These are phyloP conservation scores for Plicaturopsis crispa DNA, from an alignment of 768 basidiomycete genomes.

Conservation along the genomic window DNA sequence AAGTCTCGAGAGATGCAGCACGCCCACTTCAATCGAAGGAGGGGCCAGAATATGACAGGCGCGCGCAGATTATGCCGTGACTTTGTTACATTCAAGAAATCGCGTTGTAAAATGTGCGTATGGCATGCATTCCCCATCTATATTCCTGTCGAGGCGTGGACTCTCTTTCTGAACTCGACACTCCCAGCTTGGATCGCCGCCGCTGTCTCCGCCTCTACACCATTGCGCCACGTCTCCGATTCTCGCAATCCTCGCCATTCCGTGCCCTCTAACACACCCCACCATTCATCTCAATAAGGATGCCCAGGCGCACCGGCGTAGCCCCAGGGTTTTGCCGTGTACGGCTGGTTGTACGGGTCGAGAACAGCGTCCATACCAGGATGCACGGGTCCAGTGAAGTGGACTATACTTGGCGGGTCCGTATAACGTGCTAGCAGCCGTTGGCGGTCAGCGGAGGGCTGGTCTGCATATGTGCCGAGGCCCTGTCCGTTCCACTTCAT, in stretches of 20 bases:
- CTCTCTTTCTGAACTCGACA: too few species aligned
- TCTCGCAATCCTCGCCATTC: slow-evolving; percentile 30
- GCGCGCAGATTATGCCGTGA: too few species aligned
- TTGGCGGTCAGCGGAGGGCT: slow-evolving; percentile 25
- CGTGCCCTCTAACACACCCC: slow-evolving; percentile 31
- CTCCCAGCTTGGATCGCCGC: too few species aligned
- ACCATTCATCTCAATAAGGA: slow-evolving; percentile 43
- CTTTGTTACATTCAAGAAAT: too few species aligned
- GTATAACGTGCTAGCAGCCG: slow-evolving; percentile 24
- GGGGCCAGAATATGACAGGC: too few species aligned
- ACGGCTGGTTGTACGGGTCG: slow-evolving; percentile 46
- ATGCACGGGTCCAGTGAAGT: slow-evolving; percentile 52
- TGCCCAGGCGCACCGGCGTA: slow-evolving; percentile 45
- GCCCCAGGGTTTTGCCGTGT: slow-evolving; percentile 50
- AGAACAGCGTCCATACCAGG: slow-evolving; percentile 35
- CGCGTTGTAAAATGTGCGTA: too few species aligned
- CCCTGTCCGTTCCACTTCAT: slow-evolving; percentile 52
- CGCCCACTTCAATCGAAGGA: too few species aligned
- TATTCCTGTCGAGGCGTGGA: too few species aligned
- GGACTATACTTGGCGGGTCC: slow-evolving; percentile 38
- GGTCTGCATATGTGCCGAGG: slow-evolving; percentile 42
- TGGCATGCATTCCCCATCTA: too few species aligned
- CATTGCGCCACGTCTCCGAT: too few species aligned
- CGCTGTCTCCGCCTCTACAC: too few species aligned
- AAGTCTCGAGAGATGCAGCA: too few species aligned